Evolutionary conservation across 176 grass and related monocot species (phyloP), one percentile per base, ranked within the genome.

Genomic region (Panicum miliaceum): DNA sequence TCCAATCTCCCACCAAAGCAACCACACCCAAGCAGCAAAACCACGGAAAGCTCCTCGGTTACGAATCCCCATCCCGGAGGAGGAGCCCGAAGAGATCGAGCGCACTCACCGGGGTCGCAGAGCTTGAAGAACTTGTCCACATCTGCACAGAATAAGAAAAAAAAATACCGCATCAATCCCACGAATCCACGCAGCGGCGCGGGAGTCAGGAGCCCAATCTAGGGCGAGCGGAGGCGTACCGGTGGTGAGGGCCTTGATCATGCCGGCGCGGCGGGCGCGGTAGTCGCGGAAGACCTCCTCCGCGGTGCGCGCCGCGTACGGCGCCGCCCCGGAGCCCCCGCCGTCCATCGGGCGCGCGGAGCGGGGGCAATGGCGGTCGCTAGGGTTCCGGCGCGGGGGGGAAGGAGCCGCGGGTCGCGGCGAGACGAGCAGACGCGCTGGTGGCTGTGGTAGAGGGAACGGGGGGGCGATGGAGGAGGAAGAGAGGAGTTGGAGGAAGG

Each of bases 271-370:
- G 60, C 94, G 86, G 29, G 86, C 90, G 51, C 92, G 89, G 64
- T 90, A 91, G 85, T 97, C 94, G 81, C 94, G 90, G 71, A 97
- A 97, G 56, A 97, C 94, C 80, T 97, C 94, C 83, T 97, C 94
- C 66, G 92, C 76, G 83, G 88, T 91, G 81, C 92, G 94, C 66
- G 78, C 61, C 42, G 72, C 40, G 71, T 90, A 46, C 43, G 70
- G 32, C 26, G 87, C 83, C 40, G 81, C 77, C 64, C 79, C 85
- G 38, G 64, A 85, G 57, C 80, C 92, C 22, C 68, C 85, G 6
- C 92, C 90, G 6, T 97, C 94, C 94, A 97, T 97, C 73, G 53
- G 27, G 79, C 38, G 9, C 18, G 45, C 19, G 4, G 63, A 12
- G 79, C 79, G 15, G 14, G 10, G 59, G 41, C 88, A 92, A 90